phyloP scores from a whole-genome alignment of 352 stramenopile species.

The Globisporangium takayamanum region DNA sequence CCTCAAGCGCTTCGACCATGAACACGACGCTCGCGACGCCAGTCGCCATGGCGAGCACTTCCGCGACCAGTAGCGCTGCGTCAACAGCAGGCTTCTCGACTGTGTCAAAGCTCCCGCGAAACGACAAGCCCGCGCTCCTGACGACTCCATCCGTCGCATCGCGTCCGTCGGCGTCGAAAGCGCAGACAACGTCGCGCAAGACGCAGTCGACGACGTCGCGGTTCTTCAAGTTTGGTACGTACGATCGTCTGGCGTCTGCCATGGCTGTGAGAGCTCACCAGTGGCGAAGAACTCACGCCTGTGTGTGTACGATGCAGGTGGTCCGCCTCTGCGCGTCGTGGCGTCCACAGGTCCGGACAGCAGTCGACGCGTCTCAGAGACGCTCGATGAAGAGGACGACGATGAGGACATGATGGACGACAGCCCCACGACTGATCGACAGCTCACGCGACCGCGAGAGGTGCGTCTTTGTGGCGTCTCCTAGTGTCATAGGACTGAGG shows the following conservation, averaged over 20 bases:
- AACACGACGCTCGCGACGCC: conserved; percentile 16
- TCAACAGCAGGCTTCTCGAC: conserved; percentile 32
- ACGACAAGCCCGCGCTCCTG: conserved; percentile 19
- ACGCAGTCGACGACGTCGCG: conserved; percentile 21
- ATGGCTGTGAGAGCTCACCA: too few relatives aligned
- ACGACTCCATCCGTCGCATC: conserved; percentile 39
- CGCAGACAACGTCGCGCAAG: conserved; percentile 52
- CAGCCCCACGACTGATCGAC: conserved; percentile 9
- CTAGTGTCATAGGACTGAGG: neutral
- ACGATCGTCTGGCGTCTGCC: neutral
- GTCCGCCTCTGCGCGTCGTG: conserved; percentile 44
- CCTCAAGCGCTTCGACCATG: conserved; percentile 6
- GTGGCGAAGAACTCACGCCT: neutral
- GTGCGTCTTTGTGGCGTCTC: neutral
- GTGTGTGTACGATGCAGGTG: conserved; percentile 1
- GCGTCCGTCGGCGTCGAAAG: conserved; percentile 27
- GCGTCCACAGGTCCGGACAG: conserved; percentile 19
- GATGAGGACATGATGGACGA: conserved; percentile 26
- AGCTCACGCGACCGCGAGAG: conserved; percentile 16
- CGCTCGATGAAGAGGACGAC: conserved; percentile 39
- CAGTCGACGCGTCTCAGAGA: conserved; percentile 18
- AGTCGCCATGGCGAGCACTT: neutral
- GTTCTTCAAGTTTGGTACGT: conserved; percentile 36
- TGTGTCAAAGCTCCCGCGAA: conserved; percentile 29
- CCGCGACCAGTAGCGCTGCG: neutral